Percentiles rank a stretch among this genome's conserved stretches.
Evolutionary conservation across 208 protist genomes (phyloP).

Genomic region (Trichomonas vaginalis): DNA sequence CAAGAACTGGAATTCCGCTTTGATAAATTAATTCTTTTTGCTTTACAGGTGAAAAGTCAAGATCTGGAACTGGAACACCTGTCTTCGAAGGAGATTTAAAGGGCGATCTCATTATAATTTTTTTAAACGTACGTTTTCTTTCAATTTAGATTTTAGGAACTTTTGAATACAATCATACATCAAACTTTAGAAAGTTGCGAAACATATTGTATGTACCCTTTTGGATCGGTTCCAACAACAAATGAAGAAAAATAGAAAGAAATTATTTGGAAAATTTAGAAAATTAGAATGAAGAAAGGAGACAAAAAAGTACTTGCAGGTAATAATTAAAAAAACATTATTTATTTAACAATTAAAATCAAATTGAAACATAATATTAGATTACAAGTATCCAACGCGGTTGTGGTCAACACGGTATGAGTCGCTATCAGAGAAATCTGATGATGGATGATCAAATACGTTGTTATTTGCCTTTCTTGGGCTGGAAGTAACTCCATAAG

Average conservation of each 20-base stretch:
- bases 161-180: no score
- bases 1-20: background rate
- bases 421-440: background rate
- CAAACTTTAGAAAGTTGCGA: no score
- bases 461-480: background rate
- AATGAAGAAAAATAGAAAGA: no score
- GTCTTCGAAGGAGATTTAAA: background rate
- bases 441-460: background rate
- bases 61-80: background rate
- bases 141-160: no score
- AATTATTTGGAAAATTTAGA: no score
- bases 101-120: background rate
- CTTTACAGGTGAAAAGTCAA: background rate
- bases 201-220: no score
- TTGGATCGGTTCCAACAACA: no score
- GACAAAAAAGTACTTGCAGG: no score
- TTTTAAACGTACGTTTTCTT: background rate
- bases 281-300: no score
- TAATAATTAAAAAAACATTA: no score
- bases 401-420: background rate
- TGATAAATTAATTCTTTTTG: background rate
- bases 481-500: background rate
- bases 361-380: no score
- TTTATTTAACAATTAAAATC: no score
- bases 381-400: background rate